A percentile compares a stretch with the other conserved stretches of the same genome.
phyloP scores from a whole-genome alignment of 495 filamentous ascomycete species.

The Saxophila tyrrhenica region DNA sequence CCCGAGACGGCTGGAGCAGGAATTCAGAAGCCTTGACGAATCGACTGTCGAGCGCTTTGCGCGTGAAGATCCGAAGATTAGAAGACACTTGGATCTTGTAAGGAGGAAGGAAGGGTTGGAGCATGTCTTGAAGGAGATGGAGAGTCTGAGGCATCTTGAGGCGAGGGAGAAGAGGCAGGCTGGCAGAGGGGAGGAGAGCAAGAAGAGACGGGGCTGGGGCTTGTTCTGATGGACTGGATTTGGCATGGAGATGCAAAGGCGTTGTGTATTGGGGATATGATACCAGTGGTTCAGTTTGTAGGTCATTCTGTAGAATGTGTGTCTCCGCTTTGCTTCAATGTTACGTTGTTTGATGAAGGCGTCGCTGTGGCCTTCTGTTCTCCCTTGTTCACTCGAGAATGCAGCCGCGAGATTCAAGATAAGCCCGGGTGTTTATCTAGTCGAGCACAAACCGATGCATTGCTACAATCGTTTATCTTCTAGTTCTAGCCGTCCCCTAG shows the following conservation, averaged over 20 bases:
- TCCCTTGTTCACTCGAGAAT: too few species aligned
- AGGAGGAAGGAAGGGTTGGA: conserved; percentile 85
- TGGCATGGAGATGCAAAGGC: too few species aligned
- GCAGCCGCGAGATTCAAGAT: too few species aligned
- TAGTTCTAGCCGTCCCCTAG: not conserved
- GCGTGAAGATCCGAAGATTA: conserved; percentile 78
- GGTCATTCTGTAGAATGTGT: not conserved
- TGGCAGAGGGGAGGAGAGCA: not conserved
- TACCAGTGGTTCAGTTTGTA: not conserved
- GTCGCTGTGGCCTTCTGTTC: too few species aligned
- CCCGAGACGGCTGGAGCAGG: conserved; percentile 77
- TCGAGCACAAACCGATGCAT: too few species aligned
- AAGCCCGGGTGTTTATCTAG: too few species aligned
- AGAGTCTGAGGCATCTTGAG: conserved; percentile 70
- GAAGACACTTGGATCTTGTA: conserved; percentile 82
- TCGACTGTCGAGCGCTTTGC: conserved; percentile 82
- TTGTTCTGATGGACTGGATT: not conserved
- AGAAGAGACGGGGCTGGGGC: not conserved
- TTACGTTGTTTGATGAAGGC: not conserved
- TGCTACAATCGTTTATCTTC: too few species aligned
- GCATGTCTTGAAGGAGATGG: conserved; percentile 86
- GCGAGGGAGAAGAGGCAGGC: conserved; percentile 27
- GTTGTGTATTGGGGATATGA: not conserved
- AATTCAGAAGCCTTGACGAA: conserved; percentile 68
- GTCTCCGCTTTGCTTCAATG: not conserved